phyloP scores from a whole-genome alignment of 2,329 filamentous ascomycete genomes.

The Aschersonia sp. region DNA sequence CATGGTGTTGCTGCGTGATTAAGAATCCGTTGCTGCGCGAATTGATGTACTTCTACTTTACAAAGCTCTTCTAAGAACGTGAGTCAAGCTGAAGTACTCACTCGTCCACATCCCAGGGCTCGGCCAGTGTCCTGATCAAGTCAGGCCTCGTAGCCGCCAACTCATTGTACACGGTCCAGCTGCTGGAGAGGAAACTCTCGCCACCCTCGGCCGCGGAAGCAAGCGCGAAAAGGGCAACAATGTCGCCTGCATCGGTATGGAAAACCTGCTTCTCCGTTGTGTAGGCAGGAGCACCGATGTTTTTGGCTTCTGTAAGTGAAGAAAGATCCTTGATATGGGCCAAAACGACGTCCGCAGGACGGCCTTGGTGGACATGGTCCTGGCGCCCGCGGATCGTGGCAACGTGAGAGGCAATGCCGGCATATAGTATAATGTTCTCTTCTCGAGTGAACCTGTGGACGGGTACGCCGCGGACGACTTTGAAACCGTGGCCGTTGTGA shows the following conservation, averaged over 20 bases:
- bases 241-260: slow-evolving; percentile 46
- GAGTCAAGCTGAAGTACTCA: slow-evolving; percentile 13
- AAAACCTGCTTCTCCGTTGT: slow-evolving; percentile 48
- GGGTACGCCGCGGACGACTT: slow-evolving; percentile 42
- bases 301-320: slow-evolving; percentile 10
- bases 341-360: slow-evolving; percentile 36
- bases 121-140: slow-evolving; percentile 39
- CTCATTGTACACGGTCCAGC: slow-evolving; percentile 48
- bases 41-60: too few relatives aligned
- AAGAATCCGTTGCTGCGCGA: too few relatives aligned
- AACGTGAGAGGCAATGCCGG: slow-evolving; percentile 44
- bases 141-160: slow-evolving; percentile 43
- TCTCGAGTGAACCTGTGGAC: slow-evolving; percentile 36
- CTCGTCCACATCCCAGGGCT: slow-evolving; percentile 29
- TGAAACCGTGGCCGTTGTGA: slow-evolving; percentile 45
- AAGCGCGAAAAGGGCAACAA: slow-evolving; percentile 43
- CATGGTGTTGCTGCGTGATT: too few relatives aligned
- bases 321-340: slow-evolving; percentile 49
- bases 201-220: slow-evolving; percentile 38
- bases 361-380: slow-evolving; percentile 28
- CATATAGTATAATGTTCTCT: slow-evolving; percentile 45
- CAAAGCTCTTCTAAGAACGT: too few relatives aligned
- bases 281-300: slow-evolving; percentile 43
- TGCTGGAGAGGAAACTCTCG: slow-evolving; percentile 41
- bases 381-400: slow-evolving; percentile 37